These are phyloP conservation scores for Parmelia sp. DNA, from an alignment of 495 filamentous ascomycete species.

Conservation along the genomic window DNA sequence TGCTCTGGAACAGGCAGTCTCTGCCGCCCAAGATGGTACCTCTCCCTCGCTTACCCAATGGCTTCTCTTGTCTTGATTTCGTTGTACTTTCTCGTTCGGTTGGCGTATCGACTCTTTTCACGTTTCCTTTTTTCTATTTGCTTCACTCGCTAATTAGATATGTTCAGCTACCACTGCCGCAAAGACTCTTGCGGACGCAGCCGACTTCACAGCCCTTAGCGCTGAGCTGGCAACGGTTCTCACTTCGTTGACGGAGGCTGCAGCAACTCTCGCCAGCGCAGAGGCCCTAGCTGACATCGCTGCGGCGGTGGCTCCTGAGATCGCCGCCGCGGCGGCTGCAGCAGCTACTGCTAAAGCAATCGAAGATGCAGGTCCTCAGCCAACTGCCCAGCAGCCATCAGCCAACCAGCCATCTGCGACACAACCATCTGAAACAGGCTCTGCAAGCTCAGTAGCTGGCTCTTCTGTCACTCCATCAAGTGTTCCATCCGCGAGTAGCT, in stretches of 20 bases:
- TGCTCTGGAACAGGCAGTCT: conserved; percentile 7
- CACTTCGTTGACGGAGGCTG: background rate
- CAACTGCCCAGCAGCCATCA: background rate
- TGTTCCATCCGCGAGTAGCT: background rate
- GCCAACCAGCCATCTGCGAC: background rate
- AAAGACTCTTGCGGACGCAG: conserved; percentile 4
- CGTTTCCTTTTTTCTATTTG: too few relatives aligned
- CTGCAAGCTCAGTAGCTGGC: background rate
- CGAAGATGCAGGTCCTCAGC: background rate
- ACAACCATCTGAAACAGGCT: background rate
- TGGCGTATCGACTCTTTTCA: too few relatives aligned
- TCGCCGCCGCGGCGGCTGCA: conserved; percentile 1
- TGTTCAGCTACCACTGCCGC: background rate
- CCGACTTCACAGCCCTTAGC: conserved; percentile 3
- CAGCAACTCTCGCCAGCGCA: background rate
- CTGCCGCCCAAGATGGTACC: background rate
- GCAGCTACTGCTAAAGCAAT: conserved; percentile 6
- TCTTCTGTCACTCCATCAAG: background rate
- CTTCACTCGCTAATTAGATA: background rate
- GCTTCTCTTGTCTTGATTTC: background rate
- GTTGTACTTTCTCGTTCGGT: background rate
- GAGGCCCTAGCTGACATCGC: conserved; percentile 8
- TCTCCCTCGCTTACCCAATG: background rate
- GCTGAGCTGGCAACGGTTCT: conserved; percentile 1
- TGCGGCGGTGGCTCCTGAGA: background rate